Evolutionary conservation across 2,329 filamentous ascomycete genomes (phyloP), one percentile per base, ranked within the genome.

Genomic region (Ophiostoma montium): DNA sequence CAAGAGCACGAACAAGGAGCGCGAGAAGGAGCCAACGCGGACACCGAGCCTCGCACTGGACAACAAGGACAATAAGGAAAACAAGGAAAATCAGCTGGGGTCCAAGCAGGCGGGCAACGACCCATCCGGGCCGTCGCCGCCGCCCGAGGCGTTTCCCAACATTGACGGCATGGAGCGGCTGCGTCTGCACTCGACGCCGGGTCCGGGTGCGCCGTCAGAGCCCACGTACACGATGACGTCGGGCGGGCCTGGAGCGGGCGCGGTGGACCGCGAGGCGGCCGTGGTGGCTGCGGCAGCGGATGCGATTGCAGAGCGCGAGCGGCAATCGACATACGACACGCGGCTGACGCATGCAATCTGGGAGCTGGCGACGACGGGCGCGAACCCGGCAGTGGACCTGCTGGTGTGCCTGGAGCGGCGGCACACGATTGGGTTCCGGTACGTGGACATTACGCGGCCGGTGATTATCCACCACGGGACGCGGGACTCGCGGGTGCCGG

Each of bases 391-490:
- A 1, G 86, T 94, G 0, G 92, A 98, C 63, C 69, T 98, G 16
- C 71, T 98, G 1, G 85, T 95, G 6, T 98, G 92, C 61, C 72
- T 98, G 2, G 92, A 98, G 64, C 80, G 92, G 19, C 78, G 86
- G 27, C 87, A 94, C 58, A 81, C 85, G 0, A 95, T 98, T 58
- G 92, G 92, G 0, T 98, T 98, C 67, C 80, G 89, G 46, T 98
- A 98, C 61, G 90, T 95, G 16, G 92, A 98, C 61, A 95, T 98
- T 56, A 94, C 84, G 6, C 78, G 88, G 9, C 78, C 86, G 0
- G 85, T 96, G 0, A 83, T 95, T 21, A 95, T 98, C 55, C 90
- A 95, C 60, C 92, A 98, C 62, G 92, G 92, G 35, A 86, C 80
- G 60, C 81, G 85, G 57, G 92, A 98, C 60, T 88, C 84, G 7